Percentiles rank a stretch among this genome's conserved stretches.
Evolutionary conservation across 2,329 filamentous ascomycete genomes (phyloP).

Genomic region (Arthroderma sp.): DNA sequence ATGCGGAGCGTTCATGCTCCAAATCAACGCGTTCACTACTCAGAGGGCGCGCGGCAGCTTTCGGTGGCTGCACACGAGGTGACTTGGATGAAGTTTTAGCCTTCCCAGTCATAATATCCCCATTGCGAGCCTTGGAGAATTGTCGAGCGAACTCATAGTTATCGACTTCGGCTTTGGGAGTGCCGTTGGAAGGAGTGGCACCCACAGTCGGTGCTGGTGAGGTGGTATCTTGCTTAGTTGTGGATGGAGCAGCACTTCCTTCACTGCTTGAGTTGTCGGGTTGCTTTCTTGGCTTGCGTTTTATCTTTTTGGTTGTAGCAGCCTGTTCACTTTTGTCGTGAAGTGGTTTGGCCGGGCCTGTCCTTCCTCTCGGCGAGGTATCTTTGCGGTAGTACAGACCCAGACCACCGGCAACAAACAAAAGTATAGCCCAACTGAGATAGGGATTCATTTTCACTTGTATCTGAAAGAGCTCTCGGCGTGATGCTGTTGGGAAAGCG

Average conservation of each 20-base stretch:
- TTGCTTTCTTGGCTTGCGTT: constrained; percentile 26
- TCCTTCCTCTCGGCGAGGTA: constrained; percentile 18
- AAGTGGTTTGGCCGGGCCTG: constrained; percentile 15
- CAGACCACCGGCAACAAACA: constrained; percentile 28
- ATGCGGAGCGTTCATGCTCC: constrained; percentile 20
- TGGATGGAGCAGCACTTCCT: background rate
- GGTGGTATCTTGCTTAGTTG: background rate
- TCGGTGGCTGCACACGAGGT: constrained; percentile 43
- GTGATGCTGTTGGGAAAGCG: too few relatives aligned
- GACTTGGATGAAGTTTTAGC: constrained; percentile 42
- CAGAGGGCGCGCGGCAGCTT: constrained; percentile 36
- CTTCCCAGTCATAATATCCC: constrained; percentile 41
- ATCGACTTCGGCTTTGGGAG: constrained; percentile 29
- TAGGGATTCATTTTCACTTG: constrained; percentile 28
- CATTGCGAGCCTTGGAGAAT: constrained; percentile 57
- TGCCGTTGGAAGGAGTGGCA: constrained; percentile 1
- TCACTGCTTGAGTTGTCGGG: constrained; percentile 14
- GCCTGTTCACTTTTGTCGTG: constrained; percentile 23
- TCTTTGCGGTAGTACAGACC: constrained; percentile 31
- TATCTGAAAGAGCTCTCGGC: background rate
- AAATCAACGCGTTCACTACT: constrained; percentile 32
- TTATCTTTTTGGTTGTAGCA: constrained; percentile 27
- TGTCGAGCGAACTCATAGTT: constrained; percentile 66
- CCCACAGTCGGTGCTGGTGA: background rate
- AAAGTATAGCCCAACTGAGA: constrained; percentile 31